A percentile compares a stretch with the other conserved stretches of the same genome.
Conservation (phyloP, 2,329 filamentous ascomycete genomes). For the Tolypocladium inflatum region DNA sequence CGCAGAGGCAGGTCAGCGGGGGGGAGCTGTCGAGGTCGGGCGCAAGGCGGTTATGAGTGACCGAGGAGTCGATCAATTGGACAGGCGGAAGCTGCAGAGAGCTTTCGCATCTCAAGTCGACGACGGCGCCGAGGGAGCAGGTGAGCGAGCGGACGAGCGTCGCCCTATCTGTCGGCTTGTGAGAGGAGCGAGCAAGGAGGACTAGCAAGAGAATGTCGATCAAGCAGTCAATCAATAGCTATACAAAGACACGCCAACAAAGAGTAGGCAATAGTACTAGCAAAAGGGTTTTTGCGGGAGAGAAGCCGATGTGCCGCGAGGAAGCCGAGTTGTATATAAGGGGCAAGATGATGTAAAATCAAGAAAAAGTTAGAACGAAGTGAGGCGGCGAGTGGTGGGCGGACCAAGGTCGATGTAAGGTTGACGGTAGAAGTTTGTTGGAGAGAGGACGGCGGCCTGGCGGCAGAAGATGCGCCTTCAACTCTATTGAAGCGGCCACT, state of each 20-base stretch:
- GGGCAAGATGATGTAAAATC: neutral
- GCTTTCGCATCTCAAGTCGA: conserved; percentile 16
- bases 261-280: neutral
- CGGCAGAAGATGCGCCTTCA: neutral
- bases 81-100: conserved; percentile 10
- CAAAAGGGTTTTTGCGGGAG: neutral
- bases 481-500: neutral
- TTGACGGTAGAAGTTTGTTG: neutral
- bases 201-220: neutral
- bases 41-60: neutral
- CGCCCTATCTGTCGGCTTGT: neutral
- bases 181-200: neutral
- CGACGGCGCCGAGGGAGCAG: conserved; percentile 7
- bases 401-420: neutral
- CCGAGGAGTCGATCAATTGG: conserved; percentile 20
- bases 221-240: neutral
- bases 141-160: neutral
- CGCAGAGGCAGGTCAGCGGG: conserved; percentile 19
- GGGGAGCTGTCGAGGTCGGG: conserved; percentile 6
- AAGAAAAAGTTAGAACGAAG: neutral
- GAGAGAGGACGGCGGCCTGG: neutral
- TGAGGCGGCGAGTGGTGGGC: neutral
- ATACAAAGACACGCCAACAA: neutral
- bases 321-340: neutral
- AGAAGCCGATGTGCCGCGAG: neutral